Percentiles rank a stretch among this genome's conserved stretches.
Conservation (phyloP, 768 basidiomycete genomes). For the Pleurotus sapidus region DNA sequence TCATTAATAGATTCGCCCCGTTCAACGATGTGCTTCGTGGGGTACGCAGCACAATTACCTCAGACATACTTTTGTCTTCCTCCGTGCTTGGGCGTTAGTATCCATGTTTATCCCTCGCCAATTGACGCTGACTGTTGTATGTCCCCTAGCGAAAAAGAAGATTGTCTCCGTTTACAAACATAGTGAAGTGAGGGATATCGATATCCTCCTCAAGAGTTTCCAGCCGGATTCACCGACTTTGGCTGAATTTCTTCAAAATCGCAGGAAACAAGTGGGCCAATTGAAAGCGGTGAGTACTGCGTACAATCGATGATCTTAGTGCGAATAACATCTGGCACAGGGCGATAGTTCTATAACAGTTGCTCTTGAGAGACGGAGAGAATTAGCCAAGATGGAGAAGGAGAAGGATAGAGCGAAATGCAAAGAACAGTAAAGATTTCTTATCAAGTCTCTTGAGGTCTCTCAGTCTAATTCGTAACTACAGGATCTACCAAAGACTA, state of each 20-base stretch:
- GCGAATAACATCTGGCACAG: no score
- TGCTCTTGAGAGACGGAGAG: no score
- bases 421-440: no score
- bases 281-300: background rate
- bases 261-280: constrained; percentile 13
- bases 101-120: background rate
- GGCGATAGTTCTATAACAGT: no score
- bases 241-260: constrained; percentile 8
- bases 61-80: background rate
- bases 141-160: background rate
- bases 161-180: background rate
- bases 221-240: background rate
- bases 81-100: background rate
- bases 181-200: background rate
- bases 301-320: background rate
- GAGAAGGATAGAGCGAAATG: no score
- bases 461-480: background rate
- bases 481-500: constrained; percentile 16
- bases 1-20: background rate
- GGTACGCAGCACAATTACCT: background rate
- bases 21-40: no score
- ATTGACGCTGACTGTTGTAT: background rate
- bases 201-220: background rate
- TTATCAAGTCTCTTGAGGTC: no score
- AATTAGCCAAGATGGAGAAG: no score